Evolutionary conservation across 345 rosid species (phyloP).

Genomic region (Mangifera indica): DNA sequence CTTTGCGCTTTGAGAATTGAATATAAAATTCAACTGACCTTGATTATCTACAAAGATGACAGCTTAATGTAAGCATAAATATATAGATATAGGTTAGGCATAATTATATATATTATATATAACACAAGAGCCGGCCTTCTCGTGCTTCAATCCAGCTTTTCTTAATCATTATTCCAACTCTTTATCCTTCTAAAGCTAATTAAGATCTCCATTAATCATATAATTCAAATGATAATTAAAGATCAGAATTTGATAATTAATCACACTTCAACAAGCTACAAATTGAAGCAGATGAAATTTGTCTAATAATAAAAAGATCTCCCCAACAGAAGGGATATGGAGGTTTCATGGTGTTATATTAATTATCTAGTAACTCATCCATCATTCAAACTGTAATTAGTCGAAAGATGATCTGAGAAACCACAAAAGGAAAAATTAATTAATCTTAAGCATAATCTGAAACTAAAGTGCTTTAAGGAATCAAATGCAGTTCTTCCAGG

Average conservation of each 20-base stretch:
- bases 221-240: background rate
- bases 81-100: background rate
- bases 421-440: background rate
- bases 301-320: background rate
- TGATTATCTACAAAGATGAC: conserved; percentile 25
- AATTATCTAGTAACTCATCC: no score
- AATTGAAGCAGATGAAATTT: background rate
- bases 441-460: conserved; percentile 15
- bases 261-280: background rate
- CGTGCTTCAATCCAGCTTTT: conserved; percentile 21
- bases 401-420: conserved; percentile 1
- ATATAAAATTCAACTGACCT: conserved; percentile 22
- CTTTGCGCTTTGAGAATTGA: background rate
- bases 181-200: conserved; percentile 3
- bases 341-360: no score
- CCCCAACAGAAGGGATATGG: background rate
- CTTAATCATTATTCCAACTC: conserved; percentile 13
- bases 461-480: conserved; percentile 22
- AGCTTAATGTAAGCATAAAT: conserved; percentile 13
- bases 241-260: background rate
- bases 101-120: conserved; percentile 14
- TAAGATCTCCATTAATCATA: background rate
- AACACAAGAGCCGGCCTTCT: conserved; percentile 18
- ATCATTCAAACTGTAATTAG: background rate
- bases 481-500: conserved; percentile 15